Evolutionary conservation across 345 rosid genomes (phyloP).

Genomic region (Kandelia obovata): DNA sequence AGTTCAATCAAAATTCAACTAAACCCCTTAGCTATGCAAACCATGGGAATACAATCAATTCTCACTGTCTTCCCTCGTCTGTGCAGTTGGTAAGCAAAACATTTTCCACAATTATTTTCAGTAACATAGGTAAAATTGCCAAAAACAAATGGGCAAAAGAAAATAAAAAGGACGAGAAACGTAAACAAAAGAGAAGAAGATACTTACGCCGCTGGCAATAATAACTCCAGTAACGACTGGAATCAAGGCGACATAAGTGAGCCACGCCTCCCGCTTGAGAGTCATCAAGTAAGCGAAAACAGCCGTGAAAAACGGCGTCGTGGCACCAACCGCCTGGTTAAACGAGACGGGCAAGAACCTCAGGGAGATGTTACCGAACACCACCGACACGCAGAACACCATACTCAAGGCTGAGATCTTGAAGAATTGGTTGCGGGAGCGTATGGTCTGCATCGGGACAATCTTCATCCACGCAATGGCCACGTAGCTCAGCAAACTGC

Average conservation of each 20-base stretch:
- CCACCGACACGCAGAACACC: constrained; percentile 94
- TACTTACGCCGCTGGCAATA: constrained; percentile 93
- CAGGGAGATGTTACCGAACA: constrained; percentile 82
- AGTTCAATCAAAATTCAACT: no score
- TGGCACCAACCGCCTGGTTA: constrained; percentile 94
- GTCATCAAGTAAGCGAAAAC: constrained; percentile 93
- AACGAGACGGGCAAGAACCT: constrained; percentile 85
- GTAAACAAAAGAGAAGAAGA: neutral
- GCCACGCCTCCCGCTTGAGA: constrained; percentile 88
- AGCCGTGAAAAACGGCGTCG: constrained; percentile 97
- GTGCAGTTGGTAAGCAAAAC: no score
- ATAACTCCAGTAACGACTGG: constrained; percentile 96
- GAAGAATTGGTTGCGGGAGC: constrained; percentile 78
- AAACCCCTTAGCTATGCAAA: no score
- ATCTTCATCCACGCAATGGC: constrained; percentile 96
- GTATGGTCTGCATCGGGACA: constrained; percentile 98
- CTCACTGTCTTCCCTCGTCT: no score
- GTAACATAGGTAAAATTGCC: neutral
- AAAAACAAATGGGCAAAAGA: neutral
- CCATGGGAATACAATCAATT: no score
- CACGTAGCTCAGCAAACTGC: constrained; percentile 82
- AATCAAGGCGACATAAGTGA: constrained; percentile 77
- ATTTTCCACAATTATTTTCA: neutral
- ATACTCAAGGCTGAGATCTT: constrained; percentile 88
- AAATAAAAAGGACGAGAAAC: neutral